Conservation (phyloP, 1,284 basidiomycete species). For the Mycosarcoma mackinlayi region DNA sequence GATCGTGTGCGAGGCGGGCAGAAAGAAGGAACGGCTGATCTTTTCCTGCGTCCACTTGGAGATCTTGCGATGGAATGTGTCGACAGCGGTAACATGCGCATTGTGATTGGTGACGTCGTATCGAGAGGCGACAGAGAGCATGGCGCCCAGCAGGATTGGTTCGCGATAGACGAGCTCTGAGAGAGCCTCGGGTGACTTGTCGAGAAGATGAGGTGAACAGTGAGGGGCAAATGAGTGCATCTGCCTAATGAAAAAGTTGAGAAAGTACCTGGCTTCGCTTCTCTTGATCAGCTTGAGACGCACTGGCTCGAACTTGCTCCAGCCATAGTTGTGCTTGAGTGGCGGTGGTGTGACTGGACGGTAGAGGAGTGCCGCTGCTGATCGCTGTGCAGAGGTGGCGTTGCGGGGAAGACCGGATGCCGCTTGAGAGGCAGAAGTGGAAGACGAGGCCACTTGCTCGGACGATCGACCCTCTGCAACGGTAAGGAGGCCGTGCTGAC, state of each 20-base stretch:
- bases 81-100: slow-evolving; percentile 40
- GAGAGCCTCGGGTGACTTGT: slow-evolving; percentile 46
- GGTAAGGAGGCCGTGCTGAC: background rate
- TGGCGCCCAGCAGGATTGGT: slow-evolving; percentile 51
- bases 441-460: slow-evolving; percentile 8
- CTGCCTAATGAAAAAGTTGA: slow-evolving; percentile 52
- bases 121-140: slow-evolving; percentile 54
- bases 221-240: slow-evolving; percentile 56
- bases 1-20: slow-evolving; percentile 50
- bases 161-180: slow-evolving; percentile 53
- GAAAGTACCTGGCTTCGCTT: slow-evolving; percentile 46
- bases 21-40: slow-evolving; percentile 50
- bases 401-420: slow-evolving; percentile 13
- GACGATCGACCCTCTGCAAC: slow-evolving; percentile 5
- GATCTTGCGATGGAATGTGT: slow-evolving; percentile 51
- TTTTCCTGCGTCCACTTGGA: slow-evolving; percentile 56
- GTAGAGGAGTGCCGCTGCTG: slow-evolving; percentile 26
- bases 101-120: slow-evolving; percentile 51
- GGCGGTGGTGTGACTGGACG: slow-evolving; percentile 45
- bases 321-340: slow-evolving; percentile 48
- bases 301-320: slow-evolving; percentile 55
- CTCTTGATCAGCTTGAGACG: slow-evolving; percentile 53
- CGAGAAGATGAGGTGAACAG: slow-evolving; percentile 46
- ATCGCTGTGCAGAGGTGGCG: slow-evolving; percentile 15
- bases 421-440: background rate